phyloP scores from a whole-genome alignment of 192 early-diverging fungal genomes.

The Diversispora eburnea region DNA sequence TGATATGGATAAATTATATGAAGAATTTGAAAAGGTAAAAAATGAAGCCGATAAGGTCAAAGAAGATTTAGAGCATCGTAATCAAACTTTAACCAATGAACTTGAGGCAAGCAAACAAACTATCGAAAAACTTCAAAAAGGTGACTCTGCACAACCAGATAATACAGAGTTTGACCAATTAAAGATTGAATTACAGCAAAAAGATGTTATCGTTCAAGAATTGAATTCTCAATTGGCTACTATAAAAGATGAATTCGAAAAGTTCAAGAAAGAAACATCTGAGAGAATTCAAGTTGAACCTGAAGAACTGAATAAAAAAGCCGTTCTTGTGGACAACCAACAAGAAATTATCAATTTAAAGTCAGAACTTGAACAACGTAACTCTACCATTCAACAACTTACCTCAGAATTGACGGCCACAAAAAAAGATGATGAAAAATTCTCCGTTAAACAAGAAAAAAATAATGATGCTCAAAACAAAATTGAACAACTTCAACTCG shows the following conservation, averaged over 20 bases:
- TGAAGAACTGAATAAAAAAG: background rate
- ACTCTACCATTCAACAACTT: slow-evolving; percentile 7
- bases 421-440: background rate
- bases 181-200: slow-evolving; percentile 12
- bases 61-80: background rate
- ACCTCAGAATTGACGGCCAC: background rate
- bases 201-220: background rate
- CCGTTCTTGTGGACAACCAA: background rate
- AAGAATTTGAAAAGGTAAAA: background rate
- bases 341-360: slow-evolving; percentile 6
- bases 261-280: background rate
- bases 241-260: background rate
- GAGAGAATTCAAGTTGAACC: background rate
- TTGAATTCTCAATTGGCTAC: background rate
- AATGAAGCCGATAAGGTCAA: background rate
- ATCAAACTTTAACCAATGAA: background rate
- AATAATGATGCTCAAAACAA: no score
- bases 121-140: background rate
- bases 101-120: background rate
- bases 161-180: background rate
- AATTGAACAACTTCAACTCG: background rate
- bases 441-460: no score
- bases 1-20: background rate
- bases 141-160: background rate
- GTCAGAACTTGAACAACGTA: background rate